phyloP scores from a whole-genome alignment of 305 asterid species.

The Monarda citriodora region DNA sequence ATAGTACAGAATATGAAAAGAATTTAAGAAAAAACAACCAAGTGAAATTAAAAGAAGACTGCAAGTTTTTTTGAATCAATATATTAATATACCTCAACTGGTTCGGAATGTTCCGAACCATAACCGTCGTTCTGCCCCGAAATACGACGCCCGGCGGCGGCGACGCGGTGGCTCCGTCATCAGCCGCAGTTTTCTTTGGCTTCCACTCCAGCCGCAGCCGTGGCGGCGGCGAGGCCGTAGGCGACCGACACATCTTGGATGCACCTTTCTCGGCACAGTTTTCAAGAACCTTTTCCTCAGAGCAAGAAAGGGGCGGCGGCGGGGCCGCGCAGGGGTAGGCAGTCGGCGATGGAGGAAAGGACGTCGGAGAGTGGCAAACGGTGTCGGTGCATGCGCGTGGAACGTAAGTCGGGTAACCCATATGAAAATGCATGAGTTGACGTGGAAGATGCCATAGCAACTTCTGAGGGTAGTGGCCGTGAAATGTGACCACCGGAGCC shows the following conservation, averaged over 20 bases:
- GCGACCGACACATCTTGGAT: not conserved
- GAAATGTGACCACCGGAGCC: not conserved
- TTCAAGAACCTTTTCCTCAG: not conserved
- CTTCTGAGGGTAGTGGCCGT: not conserved
- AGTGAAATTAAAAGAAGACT: too few relatives aligned
- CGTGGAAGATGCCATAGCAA: not conserved
- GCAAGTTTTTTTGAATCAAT: too few relatives aligned
- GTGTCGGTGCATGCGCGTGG: not conserved
- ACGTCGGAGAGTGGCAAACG: not conserved
- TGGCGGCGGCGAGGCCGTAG: too few relatives aligned
- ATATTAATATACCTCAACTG: constrained; percentile 29
- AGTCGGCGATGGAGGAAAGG: not conserved
- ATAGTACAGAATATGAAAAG: too few relatives aligned
- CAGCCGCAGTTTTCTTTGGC: not conserved
- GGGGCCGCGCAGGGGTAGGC: not conserved
- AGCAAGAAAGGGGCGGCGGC: not conserved
- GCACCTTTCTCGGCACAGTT: not conserved
- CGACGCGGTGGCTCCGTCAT: not conserved
- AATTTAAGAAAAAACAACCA: too few relatives aligned
- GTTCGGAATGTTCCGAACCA: constrained; percentile 51
- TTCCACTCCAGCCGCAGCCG: constrained; percentile 3
- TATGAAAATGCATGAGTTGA: not conserved
- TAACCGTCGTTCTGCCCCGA: constrained; percentile 31
- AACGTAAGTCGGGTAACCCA: not conserved
- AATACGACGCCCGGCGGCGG: not conserved